Evolutionary conservation across 148 eudicot species (phyloP).

Genomic region (Salicornia ramosissima): DNA sequence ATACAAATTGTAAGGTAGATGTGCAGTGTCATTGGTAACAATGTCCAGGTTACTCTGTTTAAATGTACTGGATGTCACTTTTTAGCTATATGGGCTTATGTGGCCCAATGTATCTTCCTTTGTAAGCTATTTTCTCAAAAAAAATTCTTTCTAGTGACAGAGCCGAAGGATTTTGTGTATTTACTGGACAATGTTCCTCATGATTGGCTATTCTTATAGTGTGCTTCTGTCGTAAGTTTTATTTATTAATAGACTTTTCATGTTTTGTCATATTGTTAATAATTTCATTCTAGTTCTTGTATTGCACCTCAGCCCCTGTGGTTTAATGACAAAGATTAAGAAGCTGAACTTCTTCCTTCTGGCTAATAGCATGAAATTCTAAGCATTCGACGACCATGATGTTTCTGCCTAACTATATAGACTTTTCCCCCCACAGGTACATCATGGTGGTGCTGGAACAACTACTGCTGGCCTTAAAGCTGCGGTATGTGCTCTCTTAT

Average conservation of each 20-base stretch:
- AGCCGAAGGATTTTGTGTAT: constrained; percentile 71
- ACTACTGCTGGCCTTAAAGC: constrained; percentile 85
- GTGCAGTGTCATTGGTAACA: too few relatives aligned
- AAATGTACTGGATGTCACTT: too few relatives aligned
- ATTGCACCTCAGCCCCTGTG: not conserved
- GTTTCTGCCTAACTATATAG: not conserved
- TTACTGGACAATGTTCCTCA: constrained; percentile 57
- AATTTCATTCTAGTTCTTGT: not conserved
- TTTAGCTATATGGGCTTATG: too few relatives aligned
- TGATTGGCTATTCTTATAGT: constrained; percentile 58
- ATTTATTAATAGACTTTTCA: not conserved
- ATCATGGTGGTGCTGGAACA: constrained; percentile 86
- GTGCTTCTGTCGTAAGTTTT: constrained; percentile 55
- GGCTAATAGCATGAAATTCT: not conserved
- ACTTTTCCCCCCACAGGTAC: constrained; percentile 37
- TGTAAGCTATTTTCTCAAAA: too few relatives aligned
- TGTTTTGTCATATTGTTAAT: not conserved
- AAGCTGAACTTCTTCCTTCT: not conserved
- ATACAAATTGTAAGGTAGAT: too few relatives aligned
- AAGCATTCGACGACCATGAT: not conserved
- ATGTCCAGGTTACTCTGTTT: too few relatives aligned
- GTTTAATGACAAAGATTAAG: not conserved
- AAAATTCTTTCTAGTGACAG: constrained; percentile 58
- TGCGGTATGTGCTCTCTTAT: constrained; percentile 39
- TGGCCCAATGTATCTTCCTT: too few relatives aligned